These are phyloP conservation scores for Fusarium foetens DNA, from an alignment of 2,329 filamentous ascomycete genomes.

Conservation along the genomic window DNA sequence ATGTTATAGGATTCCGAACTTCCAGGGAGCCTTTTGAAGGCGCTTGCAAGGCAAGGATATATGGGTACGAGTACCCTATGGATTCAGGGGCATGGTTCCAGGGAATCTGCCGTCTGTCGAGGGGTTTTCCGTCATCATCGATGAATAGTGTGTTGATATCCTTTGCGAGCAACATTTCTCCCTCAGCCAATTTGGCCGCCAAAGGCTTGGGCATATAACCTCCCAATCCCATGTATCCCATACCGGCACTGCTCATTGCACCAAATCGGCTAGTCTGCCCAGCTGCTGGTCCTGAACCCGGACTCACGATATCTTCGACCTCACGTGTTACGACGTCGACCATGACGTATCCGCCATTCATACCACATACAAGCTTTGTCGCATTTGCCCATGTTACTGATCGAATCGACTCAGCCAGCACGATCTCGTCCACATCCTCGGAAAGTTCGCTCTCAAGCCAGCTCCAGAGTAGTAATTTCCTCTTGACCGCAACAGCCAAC, in stretches of 20 bases:
- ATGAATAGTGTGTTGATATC: slow-evolving; percentile 97
- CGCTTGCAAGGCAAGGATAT: slow-evolving; percentile 86
- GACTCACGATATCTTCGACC: slow-evolving; percentile 81
- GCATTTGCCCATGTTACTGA: slow-evolving; percentile 92
- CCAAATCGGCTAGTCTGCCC: slow-evolving; percentile 80
- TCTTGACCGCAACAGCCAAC: slow-evolving; percentile 91
- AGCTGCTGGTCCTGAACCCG: slow-evolving; percentile 73
- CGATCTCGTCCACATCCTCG: slow-evolving; percentile 78
- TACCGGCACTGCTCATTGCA: slow-evolving; percentile 83
- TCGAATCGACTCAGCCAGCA: slow-evolving; percentile 83
- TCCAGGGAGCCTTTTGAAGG: slow-evolving; percentile 86
- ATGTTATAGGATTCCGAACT: slow-evolving; percentile 89
- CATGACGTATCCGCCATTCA: slow-evolving; percentile 91
- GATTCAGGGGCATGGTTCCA: slow-evolving; percentile 90
- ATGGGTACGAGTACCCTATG: slow-evolving; percentile 96
- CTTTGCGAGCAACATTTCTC: slow-evolving; percentile 92
- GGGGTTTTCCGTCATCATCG: slow-evolving; percentile 80
- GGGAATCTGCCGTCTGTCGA: slow-evolving; percentile 89
- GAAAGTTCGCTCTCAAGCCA: slow-evolving; percentile 95
- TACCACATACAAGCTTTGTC: slow-evolving; percentile 86
- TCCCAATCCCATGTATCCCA: slow-evolving; percentile 97
- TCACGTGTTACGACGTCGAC: slow-evolving; percentile 82
- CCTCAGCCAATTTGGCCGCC: slow-evolving; percentile 82
- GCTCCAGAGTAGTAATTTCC: slow-evolving; percentile 88
- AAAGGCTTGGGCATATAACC: slow-evolving; percentile 92